Evolutionary conservation across 352 stramenopile species (phyloP), one percentile per base, ranked within the genome.

Genomic region (Pythium sukuiense): DNA sequence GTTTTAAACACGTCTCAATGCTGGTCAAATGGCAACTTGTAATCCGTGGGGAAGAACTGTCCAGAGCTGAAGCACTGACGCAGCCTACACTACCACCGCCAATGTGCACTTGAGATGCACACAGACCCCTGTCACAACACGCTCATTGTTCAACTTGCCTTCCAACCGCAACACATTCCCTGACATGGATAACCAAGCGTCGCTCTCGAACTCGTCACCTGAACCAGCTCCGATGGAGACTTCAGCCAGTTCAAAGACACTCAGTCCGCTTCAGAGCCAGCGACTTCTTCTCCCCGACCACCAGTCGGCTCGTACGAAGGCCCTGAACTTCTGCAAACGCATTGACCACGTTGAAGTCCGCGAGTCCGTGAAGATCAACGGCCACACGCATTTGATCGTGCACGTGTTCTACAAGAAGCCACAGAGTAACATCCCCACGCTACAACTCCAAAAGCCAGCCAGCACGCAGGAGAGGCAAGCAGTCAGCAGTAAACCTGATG

Each of bases 321-420:
- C 54, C 0, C 7, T 69, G 54, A 12, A 73, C 8, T 81, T 80
- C 52, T 72, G 84, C 11, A 72, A 71, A 29, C 71, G 75, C 26
- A 84, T 89, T 29, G 78, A 86, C 61, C 67, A 57, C 43, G 68
- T 89, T n/a, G 69, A 75, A 48, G 81, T 89, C 57, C 76, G 73
- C 33, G 71, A 74, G 29, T 62, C 80, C 8, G 61, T 83, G 16
- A 75, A 80, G 62, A 70, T 74, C 7, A 76, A 89, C 7, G 81
- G 83, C 55, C 55, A 65, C 35, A 50, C 75, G 20, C 41, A 85
- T 60, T 89, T 85, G 49, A 64, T 80, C 12, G 58, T 89, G 48
- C 70, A 83, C 46, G 63, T 89, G 39, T 87, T 82, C 54, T 73
- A 69, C 58, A 80, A 77, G 53, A 69, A 70, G 13, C 6, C 18